Evolutionary conservation across 352 stramenopile species (phyloP).

Genomic region (Pythium oligandrum): DNA sequence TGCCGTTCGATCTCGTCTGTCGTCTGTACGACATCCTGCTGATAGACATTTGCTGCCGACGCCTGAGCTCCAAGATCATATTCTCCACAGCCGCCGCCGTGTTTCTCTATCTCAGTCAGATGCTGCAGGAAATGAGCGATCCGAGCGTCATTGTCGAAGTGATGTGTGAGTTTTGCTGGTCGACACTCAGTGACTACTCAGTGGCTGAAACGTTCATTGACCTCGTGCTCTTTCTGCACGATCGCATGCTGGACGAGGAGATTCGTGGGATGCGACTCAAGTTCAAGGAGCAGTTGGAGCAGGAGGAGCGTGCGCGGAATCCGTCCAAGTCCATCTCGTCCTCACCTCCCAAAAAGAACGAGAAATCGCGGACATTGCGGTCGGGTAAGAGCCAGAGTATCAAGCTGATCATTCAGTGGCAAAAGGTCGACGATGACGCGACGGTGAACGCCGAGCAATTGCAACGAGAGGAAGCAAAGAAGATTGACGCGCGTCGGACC

Average conservation of each 20-base stretch:
- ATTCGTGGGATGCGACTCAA: conserved; percentile 42
- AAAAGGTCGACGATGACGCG: conserved; percentile 16
- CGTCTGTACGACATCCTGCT: conserved; percentile 75
- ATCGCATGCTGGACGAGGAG: conserved; percentile 53
- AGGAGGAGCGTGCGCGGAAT: conserved; percentile 60
- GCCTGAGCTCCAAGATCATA: conserved; percentile 59
- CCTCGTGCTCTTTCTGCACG: conserved; percentile 67
- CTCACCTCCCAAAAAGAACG: conserved; percentile 12
- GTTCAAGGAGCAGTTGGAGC: conserved; percentile 53
- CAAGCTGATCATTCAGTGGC: conserved; percentile 71
- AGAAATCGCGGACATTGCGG: conserved; percentile 13
- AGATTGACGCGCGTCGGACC: no score
- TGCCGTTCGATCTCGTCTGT: conserved; percentile 76
- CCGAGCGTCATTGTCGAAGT: conserved; percentile 72
- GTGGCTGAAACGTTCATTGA: conserved; percentile 71
- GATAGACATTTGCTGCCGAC: conserved; percentile 54
- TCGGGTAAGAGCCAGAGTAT: conserved; percentile 40
- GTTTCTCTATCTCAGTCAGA: conserved; percentile 69
- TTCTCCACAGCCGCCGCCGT: conserved; percentile 69
- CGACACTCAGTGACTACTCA: conserved; percentile 65
- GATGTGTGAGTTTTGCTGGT: conserved; percentile 75
- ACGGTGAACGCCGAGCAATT: background rate
- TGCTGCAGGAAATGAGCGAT: conserved; percentile 67
- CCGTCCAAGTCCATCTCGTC: background rate
- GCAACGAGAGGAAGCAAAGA: no score